These are phyloP conservation scores for Cutaneotrichosporon curvatum DNA, from an alignment of 1,284 basidiomycete species.

Conservation along the genomic window DNA sequence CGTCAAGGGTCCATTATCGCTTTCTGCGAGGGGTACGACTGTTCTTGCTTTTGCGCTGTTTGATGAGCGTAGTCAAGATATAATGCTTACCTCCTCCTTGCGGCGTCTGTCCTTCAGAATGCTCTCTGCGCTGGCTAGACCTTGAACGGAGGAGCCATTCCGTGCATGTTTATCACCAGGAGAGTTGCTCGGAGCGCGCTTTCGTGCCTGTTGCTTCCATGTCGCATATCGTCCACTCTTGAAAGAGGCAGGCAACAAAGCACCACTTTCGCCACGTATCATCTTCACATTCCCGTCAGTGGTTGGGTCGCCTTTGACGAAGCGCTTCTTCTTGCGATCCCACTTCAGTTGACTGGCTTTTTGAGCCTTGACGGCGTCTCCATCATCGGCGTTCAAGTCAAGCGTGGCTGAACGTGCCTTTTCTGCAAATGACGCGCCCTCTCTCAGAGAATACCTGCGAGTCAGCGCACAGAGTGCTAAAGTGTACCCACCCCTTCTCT, in stretches of 20 bases:
- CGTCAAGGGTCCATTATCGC: too few species aligned
- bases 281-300: conserved; percentile 93
- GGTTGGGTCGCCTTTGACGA: conserved; percentile 72
- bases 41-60: too few species aligned
- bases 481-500: conserved; percentile 85
- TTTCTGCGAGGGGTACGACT: too few species aligned
- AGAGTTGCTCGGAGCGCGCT: too few species aligned
- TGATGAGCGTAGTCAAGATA: too few species aligned
- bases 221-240: conserved; percentile 89
- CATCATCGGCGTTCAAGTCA: conserved; percentile 78
- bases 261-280: conserved; percentile 86
- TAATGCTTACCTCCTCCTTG: conserved; percentile 6
- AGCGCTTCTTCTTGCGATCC: conserved; percentile 97
- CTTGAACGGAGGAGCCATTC: background rate
- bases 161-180: too few species aligned
- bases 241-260: conserved; percentile 85
- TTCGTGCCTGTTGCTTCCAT: conserved; percentile 58
- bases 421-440: conserved; percentile 74
- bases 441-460: conserved; percentile 77
- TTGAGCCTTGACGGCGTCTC: conserved; percentile 56
- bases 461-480: too few species aligned
- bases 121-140: conserved; percentile 7
- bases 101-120: conserved; percentile 4
- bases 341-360: conserved; percentile 64
- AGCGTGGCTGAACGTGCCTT: conserved; percentile 75